A percentile compares a stretch with the other conserved stretches of the same genome.
Conservation (phyloP, 2,329 filamentous ascomycete species). For the Claviceps arundinis region DNA sequence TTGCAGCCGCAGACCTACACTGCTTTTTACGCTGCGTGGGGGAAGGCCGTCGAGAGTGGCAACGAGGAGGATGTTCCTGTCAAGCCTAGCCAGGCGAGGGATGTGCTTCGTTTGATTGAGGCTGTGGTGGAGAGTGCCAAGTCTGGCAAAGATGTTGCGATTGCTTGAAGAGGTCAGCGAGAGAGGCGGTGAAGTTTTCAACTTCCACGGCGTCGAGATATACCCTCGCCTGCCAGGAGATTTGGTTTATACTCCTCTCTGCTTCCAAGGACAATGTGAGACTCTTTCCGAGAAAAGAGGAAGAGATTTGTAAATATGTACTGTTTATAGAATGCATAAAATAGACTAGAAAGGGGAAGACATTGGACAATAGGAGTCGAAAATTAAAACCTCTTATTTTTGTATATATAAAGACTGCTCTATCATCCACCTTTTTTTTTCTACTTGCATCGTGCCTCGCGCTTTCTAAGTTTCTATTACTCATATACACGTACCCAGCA, state of each 20-base stretch:
- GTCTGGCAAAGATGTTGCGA: slow-evolving; percentile 30
- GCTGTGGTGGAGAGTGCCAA: slow-evolving; percentile 36
- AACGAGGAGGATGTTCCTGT: slow-evolving; percentile 39
- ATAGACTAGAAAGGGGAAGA: too few relatives aligned
- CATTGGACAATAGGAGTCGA: too few relatives aligned
- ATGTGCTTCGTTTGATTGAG: slow-evolving; percentile 41
- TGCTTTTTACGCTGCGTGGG: slow-evolving; percentile 49
- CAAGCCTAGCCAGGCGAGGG: slow-evolving; percentile 35
- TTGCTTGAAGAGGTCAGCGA: slow-evolving; percentile 9
- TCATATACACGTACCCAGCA: background rate
- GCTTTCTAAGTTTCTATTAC: background rate
- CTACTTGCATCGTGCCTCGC: background rate
- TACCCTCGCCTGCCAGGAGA: too few relatives aligned
- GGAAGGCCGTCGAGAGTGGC: slow-evolving; percentile 31
- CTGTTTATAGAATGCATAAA: too few relatives aligned
- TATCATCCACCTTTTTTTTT: background rate
- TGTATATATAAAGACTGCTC: background rate
- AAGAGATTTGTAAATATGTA: too few relatives aligned
- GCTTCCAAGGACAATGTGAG: too few relatives aligned
- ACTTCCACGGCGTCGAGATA: too few relatives aligned
- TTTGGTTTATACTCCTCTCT: too few relatives aligned
- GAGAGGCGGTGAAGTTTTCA: background rate
- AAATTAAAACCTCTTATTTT: too few relatives aligned
- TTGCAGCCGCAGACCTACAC: slow-evolving; percentile 54
- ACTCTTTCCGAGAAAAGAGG: too few relatives aligned